These are phyloP conservation scores for Leccinum disarticulatum DNA, from an alignment of 768 basidiomycete genomes.

Conservation along the genomic window DNA sequence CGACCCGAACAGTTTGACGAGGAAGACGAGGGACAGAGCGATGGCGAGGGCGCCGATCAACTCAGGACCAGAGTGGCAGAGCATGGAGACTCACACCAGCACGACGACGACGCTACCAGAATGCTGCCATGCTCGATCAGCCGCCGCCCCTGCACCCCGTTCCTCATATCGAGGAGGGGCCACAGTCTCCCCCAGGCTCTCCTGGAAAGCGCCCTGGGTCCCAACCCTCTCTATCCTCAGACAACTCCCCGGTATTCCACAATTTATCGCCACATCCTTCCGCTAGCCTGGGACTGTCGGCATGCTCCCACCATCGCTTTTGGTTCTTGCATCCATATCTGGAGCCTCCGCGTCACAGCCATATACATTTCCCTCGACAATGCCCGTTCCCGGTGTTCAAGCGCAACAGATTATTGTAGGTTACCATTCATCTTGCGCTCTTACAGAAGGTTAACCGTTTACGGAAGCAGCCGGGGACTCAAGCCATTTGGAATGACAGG, in stretches of 20 bases:
- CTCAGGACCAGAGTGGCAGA: slow-evolving; percentile 51
- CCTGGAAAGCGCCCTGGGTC: slow-evolving; percentile 38
- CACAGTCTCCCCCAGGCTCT: slow-evolving; percentile 51
- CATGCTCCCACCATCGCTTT: slow-evolving; percentile 31
- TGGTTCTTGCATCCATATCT: slow-evolving; percentile 31
- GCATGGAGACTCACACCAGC: slow-evolving; percentile 46
- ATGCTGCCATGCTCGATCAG: slow-evolving; percentile 73
- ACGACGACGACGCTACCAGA: slow-evolving; percentile 64
- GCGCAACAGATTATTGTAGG: slow-evolving; percentile 17
- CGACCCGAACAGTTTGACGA: slow-evolving; percentile 78
- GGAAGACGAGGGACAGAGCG: slow-evolving; percentile 64
- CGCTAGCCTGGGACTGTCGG: slow-evolving; percentile 13
- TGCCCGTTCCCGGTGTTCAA: slow-evolving; percentile 5
- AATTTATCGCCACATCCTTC: slow-evolving; percentile 28
- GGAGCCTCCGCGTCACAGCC: slow-evolving; percentile 13
- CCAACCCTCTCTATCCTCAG: slow-evolving; percentile 19
- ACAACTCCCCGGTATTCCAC: slow-evolving; percentile 22
- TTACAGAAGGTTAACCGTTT: neutral
- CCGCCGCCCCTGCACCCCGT: slow-evolving; percentile 63
- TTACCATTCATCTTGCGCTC: neutral
- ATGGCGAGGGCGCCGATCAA: slow-evolving; percentile 54
- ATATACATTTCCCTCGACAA: slow-evolving; percentile 5
- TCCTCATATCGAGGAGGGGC: slow-evolving; percentile 47
- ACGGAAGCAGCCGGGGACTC: slow-evolving; percentile 16
- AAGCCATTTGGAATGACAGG: slow-evolving; percentile 38